Base-by-base conservation (phyloP, 208 protist genomes). In the Crithidia mellificae region DNA sequence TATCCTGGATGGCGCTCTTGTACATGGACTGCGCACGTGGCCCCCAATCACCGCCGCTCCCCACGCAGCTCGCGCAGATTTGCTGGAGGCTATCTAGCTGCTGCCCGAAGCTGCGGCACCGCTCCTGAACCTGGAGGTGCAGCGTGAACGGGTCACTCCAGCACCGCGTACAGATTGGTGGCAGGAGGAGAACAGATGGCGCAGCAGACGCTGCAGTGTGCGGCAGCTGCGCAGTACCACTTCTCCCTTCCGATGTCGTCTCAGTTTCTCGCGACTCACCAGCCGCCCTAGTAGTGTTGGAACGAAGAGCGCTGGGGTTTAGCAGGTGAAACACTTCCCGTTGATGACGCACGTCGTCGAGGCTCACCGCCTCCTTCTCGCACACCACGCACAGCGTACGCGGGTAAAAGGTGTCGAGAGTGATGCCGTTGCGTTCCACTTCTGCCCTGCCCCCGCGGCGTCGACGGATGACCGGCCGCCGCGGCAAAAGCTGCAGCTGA, bases 331-430 rank as follows among this genome's bases (percentile, higher is more conserved):
- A 36, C 29, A 62, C 53, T 8, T 46, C n/a, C 12, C 47, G 49
- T 46, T 80, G 70, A 7, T 44, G 72, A n/a, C 50, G 66, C n/a
- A 68, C 20, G 41, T 79, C 72, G 22, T 75, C 68, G 9, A 74
- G 51, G 29, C 65, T 72, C 14, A 84, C 74, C 19, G 38, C 41
- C 43, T 68, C 57, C 12, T 47, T 54, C 34, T 77, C 71, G 43
- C 83, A 89, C 19, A 80, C 69, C 1, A 80, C 70, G 49, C 83
- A 89, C 17, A 70, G 51, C 1, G 67, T 72, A 34, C 70, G 67
- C 0, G 77, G 74, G 53, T 78, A 89, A 52, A 76, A 85, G 2
- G 49, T 68, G 63, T 89, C 83, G 2, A 89, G 61, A 20, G 83
- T 89, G 22, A 44, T 32, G 63, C 57, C 68, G 52, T 30, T 55